phyloP scores from a whole-genome alignment of 2,329 filamentous ascomycete genomes.

The Fusarium mangiferae region DNA sequence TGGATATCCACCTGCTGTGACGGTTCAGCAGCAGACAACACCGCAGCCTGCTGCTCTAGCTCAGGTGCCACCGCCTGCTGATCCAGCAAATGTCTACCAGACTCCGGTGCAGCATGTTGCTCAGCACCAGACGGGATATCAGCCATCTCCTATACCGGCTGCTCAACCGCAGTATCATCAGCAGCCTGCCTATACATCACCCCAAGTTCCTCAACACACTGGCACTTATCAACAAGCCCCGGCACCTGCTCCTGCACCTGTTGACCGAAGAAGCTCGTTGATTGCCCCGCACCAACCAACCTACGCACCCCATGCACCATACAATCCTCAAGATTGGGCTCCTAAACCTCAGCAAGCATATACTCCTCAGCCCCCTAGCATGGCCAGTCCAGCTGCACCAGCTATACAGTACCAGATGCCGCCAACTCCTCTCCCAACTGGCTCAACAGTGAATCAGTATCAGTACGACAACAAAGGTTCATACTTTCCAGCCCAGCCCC shows the following conservation, averaged over 20 bases:
- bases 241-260: not conserved
- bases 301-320: not conserved
- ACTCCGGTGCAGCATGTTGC: not conserved
- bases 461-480: not conserved
- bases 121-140: not conserved
- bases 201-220: not conserved
- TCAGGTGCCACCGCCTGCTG: not conserved
- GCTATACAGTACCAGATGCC: conserved; percentile 2
- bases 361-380: fast-evolving
- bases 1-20: not conserved
- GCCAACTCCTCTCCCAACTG: not conserved
- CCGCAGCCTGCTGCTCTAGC: not conserved
- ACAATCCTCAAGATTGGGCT: conserved; percentile 28
- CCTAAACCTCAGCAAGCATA: not conserved
- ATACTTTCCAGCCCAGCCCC: not conserved
- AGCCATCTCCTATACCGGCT: not conserved
- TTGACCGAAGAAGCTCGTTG: conserved; percentile 1
- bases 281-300: not conserved
- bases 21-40: not conserved
- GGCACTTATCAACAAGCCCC: not conserved
- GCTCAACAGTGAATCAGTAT: not conserved
- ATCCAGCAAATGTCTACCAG: not conserved
- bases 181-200: not conserved
- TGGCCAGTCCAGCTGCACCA: not conserved
- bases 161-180: not conserved